Evolutionary conservation across 306 rosid genomes (phyloP).

Genomic region (Neltuma alba): DNA sequence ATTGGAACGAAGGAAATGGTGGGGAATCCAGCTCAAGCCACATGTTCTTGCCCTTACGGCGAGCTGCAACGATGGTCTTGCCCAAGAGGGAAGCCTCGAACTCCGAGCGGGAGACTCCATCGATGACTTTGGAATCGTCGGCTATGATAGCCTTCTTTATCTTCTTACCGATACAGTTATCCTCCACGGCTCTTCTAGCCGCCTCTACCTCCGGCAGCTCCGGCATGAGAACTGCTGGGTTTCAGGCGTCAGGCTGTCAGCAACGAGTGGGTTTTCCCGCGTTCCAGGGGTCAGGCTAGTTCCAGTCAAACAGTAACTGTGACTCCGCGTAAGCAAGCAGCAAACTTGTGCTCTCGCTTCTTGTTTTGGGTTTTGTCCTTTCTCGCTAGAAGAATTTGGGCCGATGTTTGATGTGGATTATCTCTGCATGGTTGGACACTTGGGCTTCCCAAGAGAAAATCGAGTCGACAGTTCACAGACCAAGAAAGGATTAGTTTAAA

Average conservation of each 20-base stretch:
- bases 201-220: constrained; percentile 99
- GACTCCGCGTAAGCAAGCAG: constrained; percentile 8
- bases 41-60: constrained; percentile 91
- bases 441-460: background rate
- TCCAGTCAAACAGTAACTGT: background rate
- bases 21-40: constrained; percentile 92
- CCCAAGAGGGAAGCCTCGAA: constrained; percentile 77
- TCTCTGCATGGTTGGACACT: background rate
- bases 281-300: constrained; percentile 11
- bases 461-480: too few relatives aligned
- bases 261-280: constrained; percentile 42
- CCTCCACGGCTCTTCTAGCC: constrained; percentile 85
- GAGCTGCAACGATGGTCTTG: constrained; percentile 71
- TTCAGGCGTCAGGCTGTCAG: constrained; percentile 12
- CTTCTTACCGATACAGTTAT: constrained; percentile 78
- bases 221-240: constrained; percentile 58
- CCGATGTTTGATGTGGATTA: background rate
- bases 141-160: constrained; percentile 65
- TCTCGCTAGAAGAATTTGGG: background rate
- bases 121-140: constrained; percentile 84
- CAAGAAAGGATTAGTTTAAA: too few relatives aligned
- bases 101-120: constrained; percentile 68
- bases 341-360: background rate
- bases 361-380: constrained; percentile 6
- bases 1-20: constrained; percentile 95